A percentile compares a stretch with the other conserved stretches of the same genome.
phyloP scores from a whole-genome alignment of 129 eudicot species.

The Sambucus nigra region DNA sequence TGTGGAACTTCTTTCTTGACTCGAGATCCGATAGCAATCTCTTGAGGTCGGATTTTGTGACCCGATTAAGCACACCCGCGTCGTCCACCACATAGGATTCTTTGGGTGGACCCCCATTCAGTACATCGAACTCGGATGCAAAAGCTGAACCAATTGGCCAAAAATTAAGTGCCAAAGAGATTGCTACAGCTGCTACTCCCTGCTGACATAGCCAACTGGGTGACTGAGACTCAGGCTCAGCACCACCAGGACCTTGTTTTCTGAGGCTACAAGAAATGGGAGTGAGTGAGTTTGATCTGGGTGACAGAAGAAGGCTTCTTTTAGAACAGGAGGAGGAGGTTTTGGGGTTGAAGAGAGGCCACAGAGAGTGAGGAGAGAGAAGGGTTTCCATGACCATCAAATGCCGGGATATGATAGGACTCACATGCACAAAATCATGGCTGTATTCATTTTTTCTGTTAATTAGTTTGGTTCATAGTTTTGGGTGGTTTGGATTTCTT shows the following conservation, averaged over 20 bases:
- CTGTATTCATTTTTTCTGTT: constrained; percentile 11
- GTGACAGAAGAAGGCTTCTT: constrained; percentile 11
- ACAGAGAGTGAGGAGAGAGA: constrained; percentile 66
- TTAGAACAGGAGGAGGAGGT: constrained; percentile 26
- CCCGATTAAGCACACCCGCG: constrained; percentile 95
- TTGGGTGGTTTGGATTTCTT: constrained; percentile 52
- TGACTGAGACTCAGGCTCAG: constrained; percentile 25
- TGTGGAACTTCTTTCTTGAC: constrained; percentile 73
- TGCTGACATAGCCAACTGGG: constrained; percentile 62
- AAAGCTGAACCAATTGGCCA: constrained; percentile 55
- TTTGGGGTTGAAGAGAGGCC: constrained; percentile 49
- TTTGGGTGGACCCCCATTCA: constrained; percentile 85
- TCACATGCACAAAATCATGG: constrained; percentile 1
- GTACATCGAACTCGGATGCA: constrained; percentile 87
- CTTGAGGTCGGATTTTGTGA: constrained; percentile 78
- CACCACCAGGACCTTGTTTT: constrained; percentile 23
- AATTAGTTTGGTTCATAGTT: constrained; percentile 14
- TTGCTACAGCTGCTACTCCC: constrained; percentile 83
- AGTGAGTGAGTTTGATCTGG: constrained; percentile 33
- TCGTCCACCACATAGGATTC: constrained; percentile 83
- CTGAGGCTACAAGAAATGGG: constrained; percentile 56
- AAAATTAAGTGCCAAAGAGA: constrained; percentile 75
- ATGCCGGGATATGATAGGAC: constrained; percentile 9
- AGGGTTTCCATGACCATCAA: constrained; percentile 75
- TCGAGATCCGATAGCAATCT: constrained; percentile 79